phyloP scores from a whole-genome alignment of 805 yeast genomes.

The Saccharomycopsis sp. region DNA sequence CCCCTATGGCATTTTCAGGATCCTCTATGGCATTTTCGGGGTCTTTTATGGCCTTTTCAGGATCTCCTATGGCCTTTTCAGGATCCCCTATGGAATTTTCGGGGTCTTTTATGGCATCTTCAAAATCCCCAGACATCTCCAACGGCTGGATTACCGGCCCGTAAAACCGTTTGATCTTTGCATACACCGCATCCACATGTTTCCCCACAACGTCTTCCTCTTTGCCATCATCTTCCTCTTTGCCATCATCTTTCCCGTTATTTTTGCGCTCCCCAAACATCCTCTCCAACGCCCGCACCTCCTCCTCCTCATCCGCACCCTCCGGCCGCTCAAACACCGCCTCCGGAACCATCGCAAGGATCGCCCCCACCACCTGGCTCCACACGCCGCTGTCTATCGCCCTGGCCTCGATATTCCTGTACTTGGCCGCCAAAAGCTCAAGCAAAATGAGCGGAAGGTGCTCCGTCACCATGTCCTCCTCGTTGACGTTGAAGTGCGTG shows the following conservation, averaged over 20 bases:
- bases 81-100: no score
- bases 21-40: no score
- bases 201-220: neutral
- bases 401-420: slow-evolving; percentile 7
- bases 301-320: no score
- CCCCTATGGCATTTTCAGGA: no score
- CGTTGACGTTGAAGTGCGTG: slow-evolving; percentile 63
- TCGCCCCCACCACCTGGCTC: neutral
- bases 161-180: no score
- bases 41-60: no score
- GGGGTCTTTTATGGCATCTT: no score
- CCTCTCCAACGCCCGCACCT: neutral
- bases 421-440: slow-evolving; percentile 32
- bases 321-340: neutral
- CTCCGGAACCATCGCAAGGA: neutral
- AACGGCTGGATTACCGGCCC: no score
- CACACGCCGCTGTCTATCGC: neutral
- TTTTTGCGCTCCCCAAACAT: neutral
- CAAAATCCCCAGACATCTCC: no score
- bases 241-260: neutral
- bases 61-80: no score
- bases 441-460: slow-evolving; percentile 72
- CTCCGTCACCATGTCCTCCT: slow-evolving; percentile 74
- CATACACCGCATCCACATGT: no score
- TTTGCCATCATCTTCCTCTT: neutral